Base-by-base conservation (phyloP, 352 stramenopile genomes). In the Globisporangium polare region DNA sequence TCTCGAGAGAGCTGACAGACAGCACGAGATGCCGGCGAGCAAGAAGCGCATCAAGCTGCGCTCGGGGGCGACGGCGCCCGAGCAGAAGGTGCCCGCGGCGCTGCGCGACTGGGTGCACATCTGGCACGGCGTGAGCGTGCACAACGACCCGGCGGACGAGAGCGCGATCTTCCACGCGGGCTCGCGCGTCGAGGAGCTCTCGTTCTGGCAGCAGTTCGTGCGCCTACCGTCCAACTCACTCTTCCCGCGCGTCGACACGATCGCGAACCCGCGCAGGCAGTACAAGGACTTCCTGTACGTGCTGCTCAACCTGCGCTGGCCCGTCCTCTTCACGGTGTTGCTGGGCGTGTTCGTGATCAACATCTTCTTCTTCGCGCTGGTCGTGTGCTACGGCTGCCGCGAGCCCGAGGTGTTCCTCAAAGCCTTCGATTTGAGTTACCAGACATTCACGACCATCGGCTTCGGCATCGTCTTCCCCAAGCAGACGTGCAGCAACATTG, bases 201-300 rank as follows among this genome's bases (percentile, higher is more conserved):
- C 78, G 24, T 86, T 88, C 65, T 90, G 75, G 77, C 77, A 88
- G 52, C 77, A 88, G 63, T 80, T 92, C 31, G 67, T 90, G 37
- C 83, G 80, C 0, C 50, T 89, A 46, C 81, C 80, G 35, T 71
- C 77, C 42, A 89, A 90, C 56, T 86, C 82, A 62, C 78, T 94
- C 18, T 91, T 94, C 56, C 78, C 85, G 35, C 69, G 65, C 20
- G 70, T 94, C 1, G 66, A 80, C 31, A 89, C 85, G 27, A 67
- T 67, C 27, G 53, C 65, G 27, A 94, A 94, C 61, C 85, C 83
- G 46, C 74, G 83, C 18, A 75, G 72, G 45, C 67, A 73, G 24
- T 92, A 92, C 77, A 94, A 94, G 60, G 85, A 94, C 58, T 88
- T 92, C 26, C 61, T 91, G 9, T 94, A 94, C 59, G 76, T 92